phyloP scores from a whole-genome alignment of 495 filamentous ascomycete species.

The Amphirosellinia nigrospora region DNA sequence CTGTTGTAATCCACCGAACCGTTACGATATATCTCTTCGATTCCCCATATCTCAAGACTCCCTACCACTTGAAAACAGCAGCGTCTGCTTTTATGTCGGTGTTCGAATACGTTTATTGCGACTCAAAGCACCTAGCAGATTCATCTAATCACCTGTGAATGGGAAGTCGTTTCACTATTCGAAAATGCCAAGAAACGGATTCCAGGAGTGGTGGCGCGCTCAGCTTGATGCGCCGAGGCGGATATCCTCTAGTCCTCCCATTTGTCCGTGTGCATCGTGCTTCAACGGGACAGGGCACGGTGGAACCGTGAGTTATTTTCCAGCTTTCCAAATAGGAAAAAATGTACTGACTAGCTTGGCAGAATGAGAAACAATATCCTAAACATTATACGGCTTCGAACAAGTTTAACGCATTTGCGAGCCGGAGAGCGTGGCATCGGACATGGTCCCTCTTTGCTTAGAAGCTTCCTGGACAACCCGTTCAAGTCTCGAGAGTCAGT shows the following conservation, averaged over 20 bases:
- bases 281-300: slow-evolving; percentile 35
- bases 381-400: slow-evolving; percentile 4
- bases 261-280: slow-evolving; percentile 40
- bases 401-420: slow-evolving; percentile 8
- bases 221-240: slow-evolving; percentile 28
- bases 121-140: not conserved
- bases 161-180: not conserved
- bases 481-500: slow-evolving; percentile 22
- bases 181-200: slow-evolving; percentile 31
- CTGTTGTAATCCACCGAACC: not conserved
- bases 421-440: slow-evolving; percentile 32
- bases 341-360: slow-evolving; percentile 14
- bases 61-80: not conserved
- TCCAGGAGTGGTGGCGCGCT: slow-evolving; percentile 36
- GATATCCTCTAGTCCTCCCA: slow-evolving; percentile 24
- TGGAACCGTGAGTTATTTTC: slow-evolving; percentile 16
- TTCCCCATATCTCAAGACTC: not conserved
- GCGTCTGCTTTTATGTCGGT: not conserved
- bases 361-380: not conserved
- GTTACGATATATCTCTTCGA: slow-evolving; percentile 3
- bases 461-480: slow-evolving; percentile 19
- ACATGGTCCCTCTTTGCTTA: slow-evolving; percentile 32
- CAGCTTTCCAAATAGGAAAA: not conserved
- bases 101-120: not conserved
- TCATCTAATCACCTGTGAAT: not conserved